Percentiles rank a stretch among this genome's conserved stretches.
Conservation (phyloP, 2,329 filamentous ascomycete species). For the Pyrenochaeta sp. region DNA sequence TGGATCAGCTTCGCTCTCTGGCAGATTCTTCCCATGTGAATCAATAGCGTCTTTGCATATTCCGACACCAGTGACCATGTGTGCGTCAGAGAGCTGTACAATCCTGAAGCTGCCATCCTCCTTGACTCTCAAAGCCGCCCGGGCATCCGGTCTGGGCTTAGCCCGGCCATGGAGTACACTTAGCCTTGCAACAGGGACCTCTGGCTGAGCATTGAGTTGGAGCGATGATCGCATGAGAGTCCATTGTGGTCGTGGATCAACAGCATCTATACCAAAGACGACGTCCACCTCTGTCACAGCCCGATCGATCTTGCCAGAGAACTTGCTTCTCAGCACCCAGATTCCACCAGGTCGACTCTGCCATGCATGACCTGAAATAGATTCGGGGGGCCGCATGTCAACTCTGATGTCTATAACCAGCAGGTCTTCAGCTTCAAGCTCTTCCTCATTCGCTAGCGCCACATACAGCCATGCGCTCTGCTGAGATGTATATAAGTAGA, state of each 20-base stretch:
- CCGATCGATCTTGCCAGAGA: constrained; percentile 72
- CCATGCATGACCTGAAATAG: constrained; percentile 69
- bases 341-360: constrained; percentile 76
- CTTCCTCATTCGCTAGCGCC: constrained; percentile 65
- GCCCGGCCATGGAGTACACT: constrained; percentile 76
- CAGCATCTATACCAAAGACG: constrained; percentile 85
- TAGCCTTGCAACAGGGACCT: constrained; percentile 66
- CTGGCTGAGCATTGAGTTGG: constrained; percentile 50
- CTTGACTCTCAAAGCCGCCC: constrained; percentile 70
- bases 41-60: constrained; percentile 82
- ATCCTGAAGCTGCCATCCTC: constrained; percentile 95
- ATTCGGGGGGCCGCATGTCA: constrained; percentile 71
- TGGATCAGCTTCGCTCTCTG: constrained; percentile 87
- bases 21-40: constrained; percentile 67
- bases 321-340: constrained; percentile 70
- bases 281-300: constrained; percentile 83
- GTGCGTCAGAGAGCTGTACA: constrained; percentile 87
- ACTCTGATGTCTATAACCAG: constrained; percentile 80
- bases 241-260: constrained; percentile 87
- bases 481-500: constrained; percentile 19
- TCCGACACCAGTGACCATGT: constrained; percentile 89
- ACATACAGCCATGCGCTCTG: constrained; percentile 24
- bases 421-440: constrained; percentile 73
- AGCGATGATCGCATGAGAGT: constrained; percentile 63
- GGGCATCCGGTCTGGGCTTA: constrained; percentile 70